Evolutionary conservation across 2,329 filamentous ascomycete species (phyloP).

Genomic region (Paracoccidioides lutzii): DNA sequence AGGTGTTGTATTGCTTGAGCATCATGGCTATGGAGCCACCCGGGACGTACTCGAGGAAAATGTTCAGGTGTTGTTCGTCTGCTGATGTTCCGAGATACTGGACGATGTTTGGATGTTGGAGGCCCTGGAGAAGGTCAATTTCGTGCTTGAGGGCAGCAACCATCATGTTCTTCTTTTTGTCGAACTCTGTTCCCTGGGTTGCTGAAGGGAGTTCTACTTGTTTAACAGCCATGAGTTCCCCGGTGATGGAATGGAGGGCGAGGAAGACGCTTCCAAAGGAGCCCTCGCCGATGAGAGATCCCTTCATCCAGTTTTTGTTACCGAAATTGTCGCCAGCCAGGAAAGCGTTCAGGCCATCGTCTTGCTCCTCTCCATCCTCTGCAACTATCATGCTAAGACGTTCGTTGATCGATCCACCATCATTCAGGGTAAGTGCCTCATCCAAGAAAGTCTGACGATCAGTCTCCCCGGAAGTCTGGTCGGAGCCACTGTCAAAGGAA

Average conservation of each 20-base stretch:
- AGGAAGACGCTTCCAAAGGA: conserved; percentile 95
- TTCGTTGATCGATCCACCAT: conserved; percentile 62
- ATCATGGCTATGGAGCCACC: conserved; percentile 96
- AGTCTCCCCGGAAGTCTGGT: conserved; percentile 58
- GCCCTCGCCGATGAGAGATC: conserved; percentile 88
- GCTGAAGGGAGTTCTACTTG: conserved; percentile 86
- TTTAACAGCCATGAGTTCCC: conserved; percentile 95
- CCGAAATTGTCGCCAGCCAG: conserved; percentile 88
- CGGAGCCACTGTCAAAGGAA: conserved; percentile 49
- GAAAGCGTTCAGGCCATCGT: conserved; percentile 82
- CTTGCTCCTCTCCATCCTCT: conserved; percentile 81
- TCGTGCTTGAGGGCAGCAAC: conserved; percentile 94
- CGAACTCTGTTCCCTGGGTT: conserved; percentile 62
- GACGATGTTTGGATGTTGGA: conserved; percentile 94
- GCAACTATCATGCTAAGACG: conserved; percentile 71
- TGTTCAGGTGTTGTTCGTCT: conserved; percentile 84
- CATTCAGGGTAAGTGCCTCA: conserved; percentile 57
- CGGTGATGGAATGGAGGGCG: conserved; percentile 86
- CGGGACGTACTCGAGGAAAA: conserved; percentile 98
- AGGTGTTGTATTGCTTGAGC: conserved; percentile 94
- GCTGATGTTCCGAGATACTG: conserved; percentile 94
- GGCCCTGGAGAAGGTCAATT: conserved; percentile 82
- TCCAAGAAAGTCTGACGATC: conserved; percentile 78
- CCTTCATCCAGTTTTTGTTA: conserved; percentile 99
- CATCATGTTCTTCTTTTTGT: conserved; percentile 93